These are phyloP conservation scores for Podaxis mareebaensis DNA, from an alignment of 768 basidiomycete genomes.

Conservation along the genomic window DNA sequence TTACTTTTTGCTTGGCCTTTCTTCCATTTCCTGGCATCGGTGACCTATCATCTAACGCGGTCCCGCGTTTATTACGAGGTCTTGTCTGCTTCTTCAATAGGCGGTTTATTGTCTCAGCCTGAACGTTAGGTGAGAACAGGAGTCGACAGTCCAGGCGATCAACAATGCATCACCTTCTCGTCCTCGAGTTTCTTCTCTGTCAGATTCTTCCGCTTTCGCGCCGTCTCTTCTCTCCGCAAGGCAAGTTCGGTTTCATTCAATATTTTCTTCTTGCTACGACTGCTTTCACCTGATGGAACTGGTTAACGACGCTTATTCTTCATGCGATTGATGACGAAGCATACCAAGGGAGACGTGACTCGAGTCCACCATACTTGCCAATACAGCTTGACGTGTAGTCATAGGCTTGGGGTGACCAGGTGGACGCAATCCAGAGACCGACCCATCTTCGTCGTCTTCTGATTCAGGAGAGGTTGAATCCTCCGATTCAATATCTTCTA, in stretches of 20 bases:
- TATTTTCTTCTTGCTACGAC: constrained; percentile 58
- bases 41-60: constrained; percentile 48
- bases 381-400: constrained; percentile 68
- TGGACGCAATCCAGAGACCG: constrained; percentile 30
- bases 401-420: constrained; percentile 34
- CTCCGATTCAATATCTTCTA: constrained; percentile 37
- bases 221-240: constrained; percentile 75
- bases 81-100: constrained; percentile 84
- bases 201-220: constrained; percentile 77
- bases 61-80: constrained; percentile 60
- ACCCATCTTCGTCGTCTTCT: constrained; percentile 27
- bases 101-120: constrained; percentile 89
- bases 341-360: constrained; percentile 67
- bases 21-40: constrained; percentile 30
- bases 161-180: constrained; percentile 59
- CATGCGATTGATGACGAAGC: constrained; percentile 3
- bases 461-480: constrained; percentile 35
- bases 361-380: constrained; percentile 67
- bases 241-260: constrained; percentile 75
- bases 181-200: constrained; percentile 84
- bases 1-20: constrained; percentile 41
- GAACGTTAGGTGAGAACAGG: constrained; percentile 4
- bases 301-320: neutral
- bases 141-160: neutral
- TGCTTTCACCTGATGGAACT: constrained; percentile 24